Conservation (phyloP, 176 grass and related monocot genomes). For the Microstegium vimineum region DNA sequence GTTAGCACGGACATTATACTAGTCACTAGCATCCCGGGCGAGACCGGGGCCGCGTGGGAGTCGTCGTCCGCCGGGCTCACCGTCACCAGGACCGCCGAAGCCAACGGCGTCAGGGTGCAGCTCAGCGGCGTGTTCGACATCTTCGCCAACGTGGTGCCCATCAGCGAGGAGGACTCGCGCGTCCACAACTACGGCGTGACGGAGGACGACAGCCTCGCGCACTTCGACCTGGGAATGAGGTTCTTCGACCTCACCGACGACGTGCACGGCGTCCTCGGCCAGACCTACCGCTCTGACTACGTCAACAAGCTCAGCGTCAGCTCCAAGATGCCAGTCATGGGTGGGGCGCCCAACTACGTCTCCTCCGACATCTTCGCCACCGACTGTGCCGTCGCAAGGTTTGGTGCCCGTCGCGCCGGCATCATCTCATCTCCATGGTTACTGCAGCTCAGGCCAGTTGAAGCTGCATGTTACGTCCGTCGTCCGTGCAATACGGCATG, state of each 20-base stretch:
- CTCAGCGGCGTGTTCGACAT: conserved; percentile 42
- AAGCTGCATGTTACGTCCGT: not conserved
- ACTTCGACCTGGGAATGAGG: not conserved
- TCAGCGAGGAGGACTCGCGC: conserved; percentile 45
- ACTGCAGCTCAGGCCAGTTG: not conserved
- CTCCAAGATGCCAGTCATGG: not conserved
- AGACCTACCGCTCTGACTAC: not conserved
- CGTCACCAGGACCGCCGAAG: conserved; percentile 10
- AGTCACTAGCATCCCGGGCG: not conserved
- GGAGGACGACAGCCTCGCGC: not conserved
- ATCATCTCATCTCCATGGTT: not conserved
- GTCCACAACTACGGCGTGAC: conserved; percentile 43
- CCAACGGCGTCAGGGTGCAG: conserved; percentile 34
- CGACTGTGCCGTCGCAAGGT: not conserved
- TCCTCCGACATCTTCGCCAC: not conserved
- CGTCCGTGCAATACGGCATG: not conserved
- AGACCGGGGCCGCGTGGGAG: conserved; percentile 19
- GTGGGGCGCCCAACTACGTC: not conserved
- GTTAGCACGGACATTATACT: too few relatives aligned
- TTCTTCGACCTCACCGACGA: not conserved
- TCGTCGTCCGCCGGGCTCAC: conserved; percentile 12
- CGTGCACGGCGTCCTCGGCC: not conserved
- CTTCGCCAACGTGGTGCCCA: conserved; percentile 40
- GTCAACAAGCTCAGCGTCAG: not conserved
- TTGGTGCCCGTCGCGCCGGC: not conserved